Conservation (phyloP, 192 early-diverging fungal species). For the Cladochytrium replicatum region DNA sequence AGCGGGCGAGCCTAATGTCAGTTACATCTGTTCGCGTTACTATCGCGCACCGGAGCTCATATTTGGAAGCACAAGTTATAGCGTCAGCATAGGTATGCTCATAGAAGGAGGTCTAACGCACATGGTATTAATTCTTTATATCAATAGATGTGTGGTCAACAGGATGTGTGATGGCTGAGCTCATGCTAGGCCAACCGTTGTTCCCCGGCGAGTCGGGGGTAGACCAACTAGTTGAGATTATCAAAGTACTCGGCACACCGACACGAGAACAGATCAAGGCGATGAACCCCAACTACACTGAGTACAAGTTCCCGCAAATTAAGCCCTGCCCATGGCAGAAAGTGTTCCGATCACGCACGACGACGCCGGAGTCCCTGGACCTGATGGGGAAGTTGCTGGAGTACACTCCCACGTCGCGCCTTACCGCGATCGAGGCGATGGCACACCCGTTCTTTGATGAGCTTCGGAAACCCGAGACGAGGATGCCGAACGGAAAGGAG, state of each 20-base stretch:
- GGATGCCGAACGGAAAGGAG: conserved; percentile 68
- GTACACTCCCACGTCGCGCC: conserved; percentile 77
- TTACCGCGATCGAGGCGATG: conserved; percentile 85
- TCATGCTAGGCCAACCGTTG: conserved; percentile 85
- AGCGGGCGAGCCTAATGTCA: conserved; percentile 93
- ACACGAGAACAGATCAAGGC: conserved; percentile 89
- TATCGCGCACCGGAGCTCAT: conserved; percentile 96
- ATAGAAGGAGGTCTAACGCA: too few relatives aligned
- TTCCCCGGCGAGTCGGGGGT: conserved; percentile 96
- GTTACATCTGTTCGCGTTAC: conserved; percentile 96
- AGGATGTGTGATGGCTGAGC: conserved; percentile 94
- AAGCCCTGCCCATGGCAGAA: conserved; percentile 84
- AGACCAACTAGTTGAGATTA: conserved; percentile 98
- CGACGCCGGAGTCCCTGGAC: conserved; percentile 79
- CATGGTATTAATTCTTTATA: neutral
- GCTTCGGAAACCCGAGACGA: conserved; percentile 73
- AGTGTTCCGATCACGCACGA: conserved; percentile 74
- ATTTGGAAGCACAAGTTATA: conserved; percentile 92
- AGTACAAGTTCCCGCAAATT: conserved; percentile 98
- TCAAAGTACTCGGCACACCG: conserved; percentile 96
- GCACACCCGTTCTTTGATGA: conserved; percentile 96
- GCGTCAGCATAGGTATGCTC: conserved; percentile 54
- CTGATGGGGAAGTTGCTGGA: conserved; percentile 77
- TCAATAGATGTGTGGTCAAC: conserved; percentile 82
- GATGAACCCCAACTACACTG: conserved; percentile 98